A percentile compares a stretch with the other conserved stretches of the same genome.
These are phyloP conservation scores for Trypanosoma melophagium DNA, from an alignment of 208 protist species.

Conservation along the genomic window DNA sequence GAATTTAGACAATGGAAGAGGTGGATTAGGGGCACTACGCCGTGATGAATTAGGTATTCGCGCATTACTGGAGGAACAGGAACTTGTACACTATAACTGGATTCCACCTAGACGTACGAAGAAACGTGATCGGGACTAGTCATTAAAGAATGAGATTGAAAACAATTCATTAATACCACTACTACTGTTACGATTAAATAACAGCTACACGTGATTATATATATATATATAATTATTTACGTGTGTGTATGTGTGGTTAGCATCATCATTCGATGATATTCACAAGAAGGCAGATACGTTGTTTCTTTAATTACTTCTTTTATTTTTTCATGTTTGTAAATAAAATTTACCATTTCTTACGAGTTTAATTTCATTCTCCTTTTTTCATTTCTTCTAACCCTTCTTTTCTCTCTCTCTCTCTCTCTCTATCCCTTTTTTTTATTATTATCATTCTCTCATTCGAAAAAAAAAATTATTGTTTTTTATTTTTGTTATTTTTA, in stretches of 20 bases:
- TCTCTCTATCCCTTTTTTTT: background rate
- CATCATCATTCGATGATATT: too few species aligned
- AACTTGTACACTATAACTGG: slow-evolving; percentile 69
- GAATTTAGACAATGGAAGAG: slow-evolving; percentile 90
- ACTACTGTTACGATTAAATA: too few species aligned
- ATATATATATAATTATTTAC: background rate
- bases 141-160: background rate
- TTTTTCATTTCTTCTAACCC: background rate
- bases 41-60: slow-evolving; percentile 63
- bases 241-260: too few species aligned
- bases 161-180: background rate
- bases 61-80: slow-evolving; percentile 44
- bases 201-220: background rate
- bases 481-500: slow-evolving; percentile 3
- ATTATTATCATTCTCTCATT: background rate
- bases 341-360: background rate
- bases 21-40: slow-evolving; percentile 85
- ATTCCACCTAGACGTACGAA: slow-evolving; percentile 38
- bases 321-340: background rate
- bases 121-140: slow-evolving; percentile 18
- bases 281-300: too few species aligned
- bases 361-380: background rate
- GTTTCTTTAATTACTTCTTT: background rate
- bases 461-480: too few species aligned
- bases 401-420: slow-evolving; percentile 3